Evolutionary conservation across 2,329 filamentous ascomycete genomes (phyloP), one percentile per base, ranked within the genome.

Genomic region (Geosmithia flava): DNA sequence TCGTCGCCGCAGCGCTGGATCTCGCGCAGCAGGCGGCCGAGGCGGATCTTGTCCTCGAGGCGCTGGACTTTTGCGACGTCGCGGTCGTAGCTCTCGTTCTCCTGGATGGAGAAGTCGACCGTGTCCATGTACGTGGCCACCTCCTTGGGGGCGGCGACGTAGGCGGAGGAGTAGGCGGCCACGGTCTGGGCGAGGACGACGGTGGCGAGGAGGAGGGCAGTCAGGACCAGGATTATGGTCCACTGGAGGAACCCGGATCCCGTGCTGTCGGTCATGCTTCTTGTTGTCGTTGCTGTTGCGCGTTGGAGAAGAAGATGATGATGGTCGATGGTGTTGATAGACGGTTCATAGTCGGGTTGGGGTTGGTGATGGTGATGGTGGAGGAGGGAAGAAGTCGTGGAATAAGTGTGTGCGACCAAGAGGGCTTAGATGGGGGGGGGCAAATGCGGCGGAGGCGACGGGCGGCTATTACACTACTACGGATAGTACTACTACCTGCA

Each of bases 61-160:
- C 74, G 73, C 57, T 69, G 69, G 40, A 82, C 70, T 50, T 72
- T 74, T 48, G 71, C 66, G 45, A 82, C 69, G 55, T 83, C 77
- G 54, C 70, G 68, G 59, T 81, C 76, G 58, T 81, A 81, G 56
- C 70, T 76, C 61, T 82, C 79, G 56, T 81, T 82, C 59, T 83
- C 80, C 54, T 74, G 68, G 45, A 80, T 68, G 40, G 77, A 85
- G 56, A 72, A 78, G 59, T 81, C 78, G 56, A 79, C 70, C 16
- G 74, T 70, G 57, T 81, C 78, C 56, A 81, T 61, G 55, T 82
- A 78, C 49, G 70, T 70, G 50, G 63, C 63, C 48, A 81, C 69
- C 61, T 83, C 78, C 52, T 66, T 68, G 27, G 79, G 78, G 27
- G 80, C 80, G 37, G 68, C 71, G 42, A 72, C 57, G 62, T 80